Conservation (phyloP, 495 filamentous ascomycete species). For the Podospora comata region DNA sequence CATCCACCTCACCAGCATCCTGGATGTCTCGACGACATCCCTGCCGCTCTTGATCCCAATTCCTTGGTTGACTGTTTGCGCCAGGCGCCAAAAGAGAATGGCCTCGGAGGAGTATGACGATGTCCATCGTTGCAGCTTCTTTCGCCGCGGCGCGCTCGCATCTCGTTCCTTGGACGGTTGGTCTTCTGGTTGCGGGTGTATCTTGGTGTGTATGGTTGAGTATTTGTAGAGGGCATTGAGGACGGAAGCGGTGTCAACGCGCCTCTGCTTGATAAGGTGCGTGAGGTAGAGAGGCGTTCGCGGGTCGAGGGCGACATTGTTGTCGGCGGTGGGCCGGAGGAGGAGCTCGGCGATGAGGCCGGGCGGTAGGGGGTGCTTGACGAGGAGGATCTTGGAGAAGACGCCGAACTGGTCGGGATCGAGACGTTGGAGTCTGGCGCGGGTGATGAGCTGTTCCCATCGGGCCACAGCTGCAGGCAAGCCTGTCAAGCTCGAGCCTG, state of each 20-base stretch:
- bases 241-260: slow-evolving; percentile 55
- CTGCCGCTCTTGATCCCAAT: slow-evolving; percentile 33
- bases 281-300: slow-evolving; percentile 62
- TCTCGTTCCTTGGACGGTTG: slow-evolving; percentile 12
- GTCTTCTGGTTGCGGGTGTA: slow-evolving; percentile 21
- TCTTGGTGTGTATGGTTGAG: slow-evolving; percentile 48
- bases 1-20: slow-evolving; percentile 43
- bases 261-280: slow-evolving; percentile 51
- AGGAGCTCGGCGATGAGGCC: slow-evolving; percentile 56
- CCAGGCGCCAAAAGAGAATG: slow-evolving; percentile 51
- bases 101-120: slow-evolving; percentile 50
- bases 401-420: slow-evolving; percentile 45
- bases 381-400: slow-evolving; percentile 38
- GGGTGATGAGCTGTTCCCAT: slow-evolving; percentile 49
- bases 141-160: slow-evolving; percentile 17
- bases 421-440: slow-evolving; percentile 46
- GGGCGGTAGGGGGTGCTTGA: slow-evolving; percentile 45
- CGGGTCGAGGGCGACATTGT: slow-evolving; percentile 57
- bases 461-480: slow-evolving; percentile 29
- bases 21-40: slow-evolving; percentile 39
- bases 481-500: slow-evolving; percentile 1
- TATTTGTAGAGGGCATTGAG: slow-evolving; percentile 58
- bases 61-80: slow-evolving; percentile 43
- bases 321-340: slow-evolving; percentile 48
- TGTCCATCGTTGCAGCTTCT: slow-evolving; percentile 39